Evolutionary conservation across 768 basidiomycete genomes (phyloP), one percentile per base, ranked within the genome.

Genomic region (Scleroderma bovista): DNA sequence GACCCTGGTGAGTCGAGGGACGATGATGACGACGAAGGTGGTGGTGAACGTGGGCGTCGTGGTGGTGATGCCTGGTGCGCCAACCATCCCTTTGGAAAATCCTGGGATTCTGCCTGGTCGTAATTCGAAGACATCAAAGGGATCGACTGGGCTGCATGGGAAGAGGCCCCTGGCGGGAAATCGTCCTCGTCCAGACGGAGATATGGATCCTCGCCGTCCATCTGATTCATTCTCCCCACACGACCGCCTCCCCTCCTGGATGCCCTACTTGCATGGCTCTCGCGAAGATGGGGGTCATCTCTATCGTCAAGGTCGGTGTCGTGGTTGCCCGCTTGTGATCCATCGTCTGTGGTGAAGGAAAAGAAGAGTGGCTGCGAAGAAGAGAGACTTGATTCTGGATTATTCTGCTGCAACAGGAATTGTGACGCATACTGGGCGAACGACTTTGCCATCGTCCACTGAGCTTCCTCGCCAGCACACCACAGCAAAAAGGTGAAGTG

Each of bases 341-440:
- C 85, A 47, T 82, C 76, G 69, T 88, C 86, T 54, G 87, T 88
- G 40, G 83, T 83, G 67, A 91, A 90, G 17, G 88, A 91, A 75
- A 87, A 92, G 75, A 92, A 92, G 66, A 92, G 79, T 47, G 89
- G 88, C 68, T 88, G 87, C 33, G 72, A 74, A 34, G 81, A 82
- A 19, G 80, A 77, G 36, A 78, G 76, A 59, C 78, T 69, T 57
- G 76, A 78, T 33, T 78, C 72, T 50, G 64, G 62, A 48, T 73
- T 29, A 9, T 29, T 71, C 51, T 70, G 75, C 57, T 78, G 76
- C 63, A 76, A 82, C 65, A 90, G 72, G 63, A 88, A 89, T 58
- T 88, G 86, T 39, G 88, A 89, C 44, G 88, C 88, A 72, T 86
- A 89, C 45, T 81, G 80, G 57, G 86, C 84, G 68, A 90, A 90